Percentiles rank a stretch among this genome's conserved stretches.
phyloP scores from a whole-genome alignment of 2,329 filamentous ascomycete genomes.

The Claviceps purpurea region DNA sequence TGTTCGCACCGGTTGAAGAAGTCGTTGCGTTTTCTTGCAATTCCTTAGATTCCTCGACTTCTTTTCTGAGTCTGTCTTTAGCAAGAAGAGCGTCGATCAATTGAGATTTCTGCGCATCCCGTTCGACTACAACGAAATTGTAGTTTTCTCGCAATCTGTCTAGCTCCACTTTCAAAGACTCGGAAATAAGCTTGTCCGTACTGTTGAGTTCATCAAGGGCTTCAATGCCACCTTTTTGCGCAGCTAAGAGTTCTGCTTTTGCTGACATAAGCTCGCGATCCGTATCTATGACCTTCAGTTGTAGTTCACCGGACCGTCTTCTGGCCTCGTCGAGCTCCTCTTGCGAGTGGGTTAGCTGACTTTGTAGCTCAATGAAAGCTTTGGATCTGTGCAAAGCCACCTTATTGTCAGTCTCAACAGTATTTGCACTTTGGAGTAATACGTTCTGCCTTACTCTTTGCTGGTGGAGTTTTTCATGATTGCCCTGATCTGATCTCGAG shows the following conservation, averaged over 20 bases:
- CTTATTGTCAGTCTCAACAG: background rate
- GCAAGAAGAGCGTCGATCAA: constrained; percentile 45
- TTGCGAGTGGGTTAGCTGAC: constrained; percentile 29
- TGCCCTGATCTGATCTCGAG: constrained; percentile 43
- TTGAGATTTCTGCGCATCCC: constrained; percentile 44
- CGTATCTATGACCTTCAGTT: constrained; percentile 35
- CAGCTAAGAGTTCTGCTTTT: constrained; percentile 39
- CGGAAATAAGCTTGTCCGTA: constrained; percentile 44
- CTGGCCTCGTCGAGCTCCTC: constrained; percentile 35
- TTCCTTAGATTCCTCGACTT: constrained; percentile 33
- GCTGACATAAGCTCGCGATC: constrained; percentile 41
- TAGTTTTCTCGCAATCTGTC: constrained; percentile 39
- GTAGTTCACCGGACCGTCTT: constrained; percentile 28
- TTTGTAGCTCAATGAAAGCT: constrained; percentile 38
- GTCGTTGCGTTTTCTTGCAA: constrained; percentile 23
- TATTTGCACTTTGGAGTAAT: background rate
- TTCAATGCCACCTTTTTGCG: constrained; percentile 39
- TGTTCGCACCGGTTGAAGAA: constrained; percentile 21
- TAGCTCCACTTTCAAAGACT: constrained; percentile 45
- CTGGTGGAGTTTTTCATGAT: constrained; percentile 36
- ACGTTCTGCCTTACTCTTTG: constrained; percentile 41
- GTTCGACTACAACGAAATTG: constrained; percentile 34
- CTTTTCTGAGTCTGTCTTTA: constrained; percentile 46
- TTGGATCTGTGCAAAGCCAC: constrained; percentile 38
- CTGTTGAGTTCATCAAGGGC: constrained; percentile 45